phyloP scores from a whole-genome alignment of 768 basidiomycete genomes.

The Scleroderma citrinum region DNA sequence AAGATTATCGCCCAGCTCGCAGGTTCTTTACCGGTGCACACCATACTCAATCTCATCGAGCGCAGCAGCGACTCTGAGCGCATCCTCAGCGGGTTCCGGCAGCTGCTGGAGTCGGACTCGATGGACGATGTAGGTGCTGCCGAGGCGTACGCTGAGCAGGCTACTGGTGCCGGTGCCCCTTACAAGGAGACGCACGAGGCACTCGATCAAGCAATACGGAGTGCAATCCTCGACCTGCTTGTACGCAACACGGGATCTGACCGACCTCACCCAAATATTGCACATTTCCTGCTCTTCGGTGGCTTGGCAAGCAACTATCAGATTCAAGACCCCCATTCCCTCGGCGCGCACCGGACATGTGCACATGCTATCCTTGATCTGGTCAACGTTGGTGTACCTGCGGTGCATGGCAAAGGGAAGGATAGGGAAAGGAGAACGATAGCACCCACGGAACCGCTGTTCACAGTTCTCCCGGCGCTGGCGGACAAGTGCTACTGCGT shows the following conservation, averaged over 20 bases:
- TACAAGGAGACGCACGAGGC: slow-evolving; percentile 40
- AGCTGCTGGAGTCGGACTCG: slow-evolving; percentile 57
- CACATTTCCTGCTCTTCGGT: slow-evolving; percentile 84
- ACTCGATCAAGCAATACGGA: slow-evolving; percentile 63
- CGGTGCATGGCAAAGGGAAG: slow-evolving; percentile 41
- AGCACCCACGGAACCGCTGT: slow-evolving; percentile 43
- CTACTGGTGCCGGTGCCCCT: slow-evolving; percentile 70
- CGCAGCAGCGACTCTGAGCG: slow-evolving; percentile 80
- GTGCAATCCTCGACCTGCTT: slow-evolving; percentile 77
- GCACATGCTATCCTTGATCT: slow-evolving; percentile 79
- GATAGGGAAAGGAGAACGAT: slow-evolving; percentile 28
- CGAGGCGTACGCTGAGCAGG: slow-evolving; percentile 54
- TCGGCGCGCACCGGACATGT: slow-evolving; percentile 62
- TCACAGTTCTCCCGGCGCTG: slow-evolving; percentile 60
- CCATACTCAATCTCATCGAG: slow-evolving; percentile 72
- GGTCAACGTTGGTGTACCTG: slow-evolving; percentile 66
- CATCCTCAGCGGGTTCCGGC: slow-evolving; percentile 74
- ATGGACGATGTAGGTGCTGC: slow-evolving; percentile 54
- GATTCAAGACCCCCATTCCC: slow-evolving; percentile 74
- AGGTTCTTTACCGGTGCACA: slow-evolving; percentile 59
- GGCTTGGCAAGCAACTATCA: slow-evolving; percentile 50
- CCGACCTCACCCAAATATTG: slow-evolving; percentile 71
- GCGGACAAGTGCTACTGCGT: slow-evolving; percentile 85
- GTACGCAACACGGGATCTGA: slow-evolving; percentile 65
- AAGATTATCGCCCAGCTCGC: slow-evolving; percentile 71